A percentile compares a stretch with the other conserved stretches of the same genome.
Conservation (phyloP, 495 filamentous ascomycete genomes). For the Aspergillus kassunensis region DNA sequence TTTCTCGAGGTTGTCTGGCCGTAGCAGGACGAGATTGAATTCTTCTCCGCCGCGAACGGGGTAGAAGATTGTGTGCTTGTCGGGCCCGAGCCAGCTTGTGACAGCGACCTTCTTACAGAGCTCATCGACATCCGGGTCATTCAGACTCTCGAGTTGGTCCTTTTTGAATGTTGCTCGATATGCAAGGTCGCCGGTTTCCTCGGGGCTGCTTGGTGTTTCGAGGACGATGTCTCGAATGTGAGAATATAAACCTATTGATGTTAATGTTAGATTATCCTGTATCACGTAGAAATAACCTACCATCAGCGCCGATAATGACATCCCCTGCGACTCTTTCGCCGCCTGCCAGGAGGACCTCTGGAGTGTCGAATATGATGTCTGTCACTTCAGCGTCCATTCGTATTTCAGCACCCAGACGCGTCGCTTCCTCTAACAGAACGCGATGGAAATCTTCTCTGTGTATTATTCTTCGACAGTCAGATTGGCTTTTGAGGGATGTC, state of each 20-base stretch:
- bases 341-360: background rate
- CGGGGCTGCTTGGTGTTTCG: constrained; percentile 31
- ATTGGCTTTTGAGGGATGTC: background rate
- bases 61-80: constrained; percentile 57
- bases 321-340: constrained; percentile 10
- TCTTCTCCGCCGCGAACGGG: constrained; percentile 50
- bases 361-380: background rate
- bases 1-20: constrained; percentile 57
- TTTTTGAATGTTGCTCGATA: constrained; percentile 47
- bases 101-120: constrained; percentile 4
- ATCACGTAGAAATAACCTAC: background rate
- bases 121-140: constrained; percentile 10
- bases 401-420: constrained; percentile 40
- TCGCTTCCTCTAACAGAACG: constrained; percentile 44
- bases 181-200: constrained; percentile 58
- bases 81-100: constrained; percentile 56
- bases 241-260: constrained; percentile 39
- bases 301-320: constrained; percentile 16
- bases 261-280: too few species aligned
- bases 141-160: constrained; percentile 11
- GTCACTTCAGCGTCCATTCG: background rate
- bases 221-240: constrained; percentile 36
- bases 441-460: constrained; percentile 50
- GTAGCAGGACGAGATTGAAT: constrained; percentile 61
- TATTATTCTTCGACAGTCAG: constrained; percentile 30